Conservation (phyloP, 768 basidiomycete genomes). For the Suillus lakei region DNA sequence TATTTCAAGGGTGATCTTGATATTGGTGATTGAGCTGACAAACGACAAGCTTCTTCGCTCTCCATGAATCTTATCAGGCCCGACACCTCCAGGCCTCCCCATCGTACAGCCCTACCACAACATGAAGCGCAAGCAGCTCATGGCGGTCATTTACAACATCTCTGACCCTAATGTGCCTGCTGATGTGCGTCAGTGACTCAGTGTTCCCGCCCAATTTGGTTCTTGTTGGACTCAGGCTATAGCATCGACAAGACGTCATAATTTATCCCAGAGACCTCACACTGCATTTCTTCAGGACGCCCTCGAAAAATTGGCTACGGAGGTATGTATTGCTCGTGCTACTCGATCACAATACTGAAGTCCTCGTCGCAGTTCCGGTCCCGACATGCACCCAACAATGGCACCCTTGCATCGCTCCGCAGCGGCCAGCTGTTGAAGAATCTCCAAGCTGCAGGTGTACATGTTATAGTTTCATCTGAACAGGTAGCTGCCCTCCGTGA, state of each 20-base stretch:
- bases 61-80: constrained; percentile 74
- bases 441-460: constrained; percentile 49
- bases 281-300: constrained; percentile 89
- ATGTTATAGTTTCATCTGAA: constrained; percentile 46
- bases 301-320: constrained; percentile 67
- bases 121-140: constrained; percentile 78
- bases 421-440: constrained; percentile 41
- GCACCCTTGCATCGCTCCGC: constrained; percentile 56
- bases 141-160: constrained; percentile 85
- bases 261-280: constrained; percentile 89
- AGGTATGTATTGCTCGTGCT: constrained; percentile 52
- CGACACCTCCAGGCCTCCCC: constrained; percentile 90
- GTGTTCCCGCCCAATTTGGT: constrained; percentile 98
- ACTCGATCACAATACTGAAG: constrained; percentile 7
- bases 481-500: constrained; percentile 38
- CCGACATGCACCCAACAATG: constrained; percentile 75
- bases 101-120: constrained; percentile 97
- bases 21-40: neutral
- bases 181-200: too few species aligned
- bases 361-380: constrained; percentile 58
- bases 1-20: too few species aligned
- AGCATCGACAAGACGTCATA: constrained; percentile 86
- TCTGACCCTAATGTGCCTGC: constrained; percentile 79
- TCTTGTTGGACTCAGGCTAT: constrained; percentile 98
- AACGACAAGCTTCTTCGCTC: constrained; percentile 24